Conservation (phyloP, 2,329 filamentous ascomycete species). For the Incumbomyces lentus region DNA sequence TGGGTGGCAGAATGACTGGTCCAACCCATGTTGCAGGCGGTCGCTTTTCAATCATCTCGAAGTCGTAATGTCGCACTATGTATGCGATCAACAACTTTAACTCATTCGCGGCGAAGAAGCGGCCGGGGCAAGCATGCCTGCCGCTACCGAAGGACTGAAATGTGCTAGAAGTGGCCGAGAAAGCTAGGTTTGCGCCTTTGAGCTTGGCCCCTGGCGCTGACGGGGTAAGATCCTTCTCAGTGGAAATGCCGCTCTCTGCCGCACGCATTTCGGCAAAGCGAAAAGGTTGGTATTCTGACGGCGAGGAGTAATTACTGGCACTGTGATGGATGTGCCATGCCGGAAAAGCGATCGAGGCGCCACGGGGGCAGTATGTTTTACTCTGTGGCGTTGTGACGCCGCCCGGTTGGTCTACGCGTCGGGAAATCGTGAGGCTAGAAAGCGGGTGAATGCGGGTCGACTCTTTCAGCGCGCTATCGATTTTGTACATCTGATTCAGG, state of each 20-base stretch:
- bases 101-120: conserved; percentile 24
- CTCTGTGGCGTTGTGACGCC: conserved; percentile 30
- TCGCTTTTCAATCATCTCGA: conserved; percentile 10
- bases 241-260: conserved; percentile 14
- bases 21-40: conserved; percentile 12
- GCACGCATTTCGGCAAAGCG: conserved; percentile 28
- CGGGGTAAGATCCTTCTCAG: conserved; percentile 25
- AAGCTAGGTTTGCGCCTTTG: conserved; percentile 11
- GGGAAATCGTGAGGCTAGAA: conserved; percentile 24
- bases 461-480: conserved; percentile 37
- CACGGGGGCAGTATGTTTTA: conserved; percentile 34
- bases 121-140: conserved; percentile 34
- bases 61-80: conserved; percentile 25
- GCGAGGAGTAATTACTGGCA: conserved; percentile 32
- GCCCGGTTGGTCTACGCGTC: conserved; percentile 20
- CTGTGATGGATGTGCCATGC: conserved; percentile 40
- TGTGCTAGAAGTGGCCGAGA: conserved; percentile 44
- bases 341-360: conserved; percentile 35
- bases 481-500: conserved; percentile 28
- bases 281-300: conserved; percentile 40
- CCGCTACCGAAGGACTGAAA: conserved; percentile 50
- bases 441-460: conserved; percentile 33
- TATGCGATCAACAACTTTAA: conserved; percentile 23
- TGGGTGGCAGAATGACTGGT: conserved; percentile 9
- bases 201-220: not conserved